phyloP scores from a whole-genome alignment of 257 asterid species.

The Ocimum tenuiflorum region DNA sequence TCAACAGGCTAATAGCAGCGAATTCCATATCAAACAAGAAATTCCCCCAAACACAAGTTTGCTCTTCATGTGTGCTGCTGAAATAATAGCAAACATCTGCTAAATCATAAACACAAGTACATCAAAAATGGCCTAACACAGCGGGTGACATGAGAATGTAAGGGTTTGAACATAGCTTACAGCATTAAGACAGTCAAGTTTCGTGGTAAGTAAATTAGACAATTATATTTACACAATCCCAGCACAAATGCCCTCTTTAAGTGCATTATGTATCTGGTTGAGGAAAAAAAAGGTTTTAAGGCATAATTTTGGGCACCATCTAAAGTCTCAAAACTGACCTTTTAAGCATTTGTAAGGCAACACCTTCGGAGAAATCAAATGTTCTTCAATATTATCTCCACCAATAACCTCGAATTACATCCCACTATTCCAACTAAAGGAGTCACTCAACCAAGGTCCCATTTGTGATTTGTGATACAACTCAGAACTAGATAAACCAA shows the following conservation, averaged over 20 bases:
- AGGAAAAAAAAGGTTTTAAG: neutral
- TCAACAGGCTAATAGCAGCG: neutral
- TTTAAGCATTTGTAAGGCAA: slow-evolving; percentile 70
- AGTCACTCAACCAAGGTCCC: too few species aligned
- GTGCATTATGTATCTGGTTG: slow-evolving; percentile 1
- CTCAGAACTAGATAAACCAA: too few species aligned
- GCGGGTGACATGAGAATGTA: too few species aligned
- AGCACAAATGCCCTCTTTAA: neutral
- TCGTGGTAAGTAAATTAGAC: neutral
- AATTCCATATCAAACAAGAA: slow-evolving; percentile 7
- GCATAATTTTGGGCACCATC: neutral
- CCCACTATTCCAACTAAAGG: slow-evolving; percentile 98
- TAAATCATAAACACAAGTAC: neutral
- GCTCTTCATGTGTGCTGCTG: neutral
- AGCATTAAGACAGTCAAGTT: too few species aligned
- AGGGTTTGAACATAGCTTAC: too few species aligned
- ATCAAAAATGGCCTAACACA: too few species aligned
- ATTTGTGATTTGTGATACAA: too few species aligned
- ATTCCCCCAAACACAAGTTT: neutral
- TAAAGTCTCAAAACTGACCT: slow-evolving; percentile 39
- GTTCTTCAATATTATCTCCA: slow-evolving; percentile 84
- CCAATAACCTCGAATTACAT: slow-evolving; percentile 82
- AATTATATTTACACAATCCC: neutral
- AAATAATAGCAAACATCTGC: too few species aligned
- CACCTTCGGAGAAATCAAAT: slow-evolving; percentile 61